A percentile compares a stretch with the other conserved stretches of the same genome.
phyloP scores from a whole-genome alignment of 306 rosid genomes.

The Sophora flavescens region DNA sequence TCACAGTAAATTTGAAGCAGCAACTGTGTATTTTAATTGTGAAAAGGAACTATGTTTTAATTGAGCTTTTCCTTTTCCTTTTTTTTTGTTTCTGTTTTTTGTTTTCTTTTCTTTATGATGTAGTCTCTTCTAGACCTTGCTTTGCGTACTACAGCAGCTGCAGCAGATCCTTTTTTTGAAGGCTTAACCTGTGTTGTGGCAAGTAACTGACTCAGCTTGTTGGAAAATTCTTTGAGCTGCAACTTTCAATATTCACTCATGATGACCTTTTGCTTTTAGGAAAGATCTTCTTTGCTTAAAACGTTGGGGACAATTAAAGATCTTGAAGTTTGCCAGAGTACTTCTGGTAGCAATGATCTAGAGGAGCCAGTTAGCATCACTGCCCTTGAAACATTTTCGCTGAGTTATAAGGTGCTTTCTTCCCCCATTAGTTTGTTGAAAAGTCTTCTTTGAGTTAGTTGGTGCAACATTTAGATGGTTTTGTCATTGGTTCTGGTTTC shows the following conservation, averaged over 20 bases:
- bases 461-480: constrained; percentile 34
- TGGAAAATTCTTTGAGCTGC: constrained; percentile 26
- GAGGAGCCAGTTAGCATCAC: constrained; percentile 84
- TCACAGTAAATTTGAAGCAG: constrained; percentile 21
- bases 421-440: constrained; percentile 29
- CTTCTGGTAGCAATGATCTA: constrained; percentile 55
- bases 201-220: constrained; percentile 55
- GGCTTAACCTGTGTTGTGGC: constrained; percentile 95
- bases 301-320: constrained; percentile 72
- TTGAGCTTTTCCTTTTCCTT: constrained; percentile 14
- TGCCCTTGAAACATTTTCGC: constrained; percentile 88
- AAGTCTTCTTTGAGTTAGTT: constrained; percentile 25
- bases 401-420: constrained; percentile 84
- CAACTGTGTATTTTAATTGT: constrained; percentile 25
- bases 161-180: constrained; percentile 94
- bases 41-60: constrained; percentile 40
- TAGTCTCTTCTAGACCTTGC: constrained; percentile 98
- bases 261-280: constrained; percentile 62
- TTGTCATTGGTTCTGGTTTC: constrained; percentile 48
- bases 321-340: constrained; percentile 56
- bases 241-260: constrained; percentile 35
- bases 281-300: constrained; percentile 83
- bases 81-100: background rate
- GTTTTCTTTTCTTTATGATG: constrained; percentile 11
- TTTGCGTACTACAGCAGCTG: constrained; percentile 95